Evolutionary conservation across 2,329 filamentous ascomycete genomes (phyloP).

Genomic region (Talaromyces sp.): DNA sequence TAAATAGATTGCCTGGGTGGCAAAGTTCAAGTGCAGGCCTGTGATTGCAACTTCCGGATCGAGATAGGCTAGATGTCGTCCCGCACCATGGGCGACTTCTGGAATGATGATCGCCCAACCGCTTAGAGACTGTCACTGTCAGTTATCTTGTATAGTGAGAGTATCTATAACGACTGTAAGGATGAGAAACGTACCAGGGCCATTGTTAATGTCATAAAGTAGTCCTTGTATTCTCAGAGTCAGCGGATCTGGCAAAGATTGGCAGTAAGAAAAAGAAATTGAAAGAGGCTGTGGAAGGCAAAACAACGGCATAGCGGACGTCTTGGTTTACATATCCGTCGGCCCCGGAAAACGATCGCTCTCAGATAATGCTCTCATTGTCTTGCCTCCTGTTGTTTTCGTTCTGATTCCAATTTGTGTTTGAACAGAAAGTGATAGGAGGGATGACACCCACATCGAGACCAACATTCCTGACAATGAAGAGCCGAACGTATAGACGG

Average conservation of each 20-base stretch:
- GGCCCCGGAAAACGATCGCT: background rate
- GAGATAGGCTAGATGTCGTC: constrained; percentile 46
- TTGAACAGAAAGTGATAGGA: background rate
- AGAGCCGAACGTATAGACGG: constrained; percentile 25
- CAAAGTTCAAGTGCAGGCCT: constrained; percentile 42
- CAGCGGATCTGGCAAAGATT: background rate
- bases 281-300: background rate
- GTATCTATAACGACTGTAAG: background rate
- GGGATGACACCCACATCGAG: constrained; percentile 19
- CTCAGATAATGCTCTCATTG: background rate
- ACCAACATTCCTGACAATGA: constrained; percentile 22
- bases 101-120: constrained; percentile 42
- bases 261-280: background rate
- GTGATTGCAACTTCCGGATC: constrained; percentile 33
- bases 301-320: background rate
- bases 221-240: background rate
- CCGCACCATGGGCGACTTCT: constrained; percentile 45
- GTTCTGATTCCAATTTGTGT: background rate
- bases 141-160: background rate
- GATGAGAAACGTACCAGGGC: background rate
- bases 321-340: background rate
- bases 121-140: constrained; percentile 28
- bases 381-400: background rate
- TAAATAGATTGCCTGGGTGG: constrained; percentile 46
- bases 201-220: background rate